Evolutionary conservation across 2,329 filamentous ascomycete species (phyloP), one percentile per base, ranked within the genome.

Genomic region (Penicillium sp.): DNA sequence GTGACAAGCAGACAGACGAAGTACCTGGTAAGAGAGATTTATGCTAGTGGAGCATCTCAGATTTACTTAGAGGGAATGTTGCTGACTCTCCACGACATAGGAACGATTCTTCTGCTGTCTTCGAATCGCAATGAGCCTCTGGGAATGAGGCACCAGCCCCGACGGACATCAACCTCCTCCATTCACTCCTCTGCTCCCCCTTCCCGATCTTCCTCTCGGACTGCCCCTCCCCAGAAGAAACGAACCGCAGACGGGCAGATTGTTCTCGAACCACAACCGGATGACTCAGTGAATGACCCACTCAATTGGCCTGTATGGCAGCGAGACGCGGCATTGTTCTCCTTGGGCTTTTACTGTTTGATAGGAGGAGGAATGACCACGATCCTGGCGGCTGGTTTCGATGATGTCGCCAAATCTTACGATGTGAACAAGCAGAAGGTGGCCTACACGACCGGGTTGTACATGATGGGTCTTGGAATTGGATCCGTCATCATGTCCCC

Each of bases 291-390:
- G 56, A 97, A 98, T 67, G 94, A 98, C 71, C 94, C 94, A 1
- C 80, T 98, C 60, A 98, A 98, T 75, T 98, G 94, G 94, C 88
- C 91, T 0, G 80, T 84, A 7, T 92, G 91, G 88, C 86, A 92
- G 44, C 85, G 94, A 76, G 92, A 98, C 76, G 77, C 84, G 26
- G 92, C 94, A 0, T 79, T 98, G 64, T 70, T 96, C 0, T 94
- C 90, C 0, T 82, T 98, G 4, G 94, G 94, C 1, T 89, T 97
- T 71, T 97, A 96, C 78, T 97, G 93, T 77, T 91, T 97, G 88
- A 79, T 97, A 19, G 94, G 94, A 59, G 94, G 94, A 44, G 94
- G 94, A 47, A 96, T 96, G 82, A 97, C 93, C 0, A 91, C 95
- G 0, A 82, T 97, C 33, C 84, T 98, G 19, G 93, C 94, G 0